Conservation (phyloP, 2,329 filamentous ascomycete genomes). For the Fusarium nurragi region DNA sequence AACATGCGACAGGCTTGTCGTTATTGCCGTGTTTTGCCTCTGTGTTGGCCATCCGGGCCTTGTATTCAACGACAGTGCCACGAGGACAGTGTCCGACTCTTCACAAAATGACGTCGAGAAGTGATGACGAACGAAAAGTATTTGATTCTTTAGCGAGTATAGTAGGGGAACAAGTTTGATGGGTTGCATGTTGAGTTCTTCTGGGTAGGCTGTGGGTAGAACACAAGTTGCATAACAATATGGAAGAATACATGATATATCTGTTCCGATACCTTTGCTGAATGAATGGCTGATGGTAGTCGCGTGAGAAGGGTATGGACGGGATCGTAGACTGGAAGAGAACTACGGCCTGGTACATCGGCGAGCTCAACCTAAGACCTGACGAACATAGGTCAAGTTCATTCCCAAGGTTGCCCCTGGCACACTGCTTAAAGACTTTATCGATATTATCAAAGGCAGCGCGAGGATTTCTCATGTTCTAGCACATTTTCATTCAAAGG, state of each 20-base stretch:
- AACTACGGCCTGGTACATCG: too few relatives aligned
- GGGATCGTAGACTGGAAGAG: too few relatives aligned
- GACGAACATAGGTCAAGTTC: neutral
- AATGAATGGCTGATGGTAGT: neutral
- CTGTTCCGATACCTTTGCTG: rapidly evolving
- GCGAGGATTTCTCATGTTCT: too few relatives aligned
- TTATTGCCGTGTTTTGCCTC: slow-evolving; percentile 50
- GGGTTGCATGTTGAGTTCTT: neutral
- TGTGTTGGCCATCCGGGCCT: slow-evolving; percentile 53
- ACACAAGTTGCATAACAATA: neutral
- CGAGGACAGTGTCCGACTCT: neutral
- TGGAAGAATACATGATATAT: neutral
- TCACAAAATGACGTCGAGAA: slow-evolving; percentile 24
- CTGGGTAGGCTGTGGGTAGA: neutral
- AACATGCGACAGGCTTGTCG: slow-evolving; percentile 45
- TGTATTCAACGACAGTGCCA: slow-evolving; percentile 29
- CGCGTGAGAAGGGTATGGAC: too few relatives aligned
- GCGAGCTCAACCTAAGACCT: too few relatives aligned
- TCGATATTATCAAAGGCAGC: too few relatives aligned
- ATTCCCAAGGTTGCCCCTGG: too few relatives aligned
- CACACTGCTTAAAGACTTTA: too few relatives aligned
- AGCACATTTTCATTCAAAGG: too few relatives aligned
- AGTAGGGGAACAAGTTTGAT: rapidly evolving
- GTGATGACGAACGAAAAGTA: neutral
- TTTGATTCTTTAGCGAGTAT: rapidly evolving